Percentiles rank a stretch among this genome's conserved stretches.
Conservation (phyloP, 208 protist species). For the Leishmania tropica region DNA sequence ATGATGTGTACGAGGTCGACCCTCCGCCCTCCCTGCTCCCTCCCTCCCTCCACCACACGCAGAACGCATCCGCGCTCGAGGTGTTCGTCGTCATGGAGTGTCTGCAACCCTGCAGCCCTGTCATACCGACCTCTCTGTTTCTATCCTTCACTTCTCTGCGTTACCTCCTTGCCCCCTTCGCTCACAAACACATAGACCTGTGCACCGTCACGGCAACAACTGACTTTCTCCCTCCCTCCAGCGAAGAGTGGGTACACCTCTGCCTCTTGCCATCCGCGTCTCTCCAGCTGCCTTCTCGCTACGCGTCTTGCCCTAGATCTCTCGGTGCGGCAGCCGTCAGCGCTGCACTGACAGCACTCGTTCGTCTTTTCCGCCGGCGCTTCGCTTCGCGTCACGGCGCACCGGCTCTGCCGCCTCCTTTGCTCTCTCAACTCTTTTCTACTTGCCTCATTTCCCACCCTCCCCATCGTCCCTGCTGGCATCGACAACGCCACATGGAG, state of each 20-base stretch:
- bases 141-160: background rate
- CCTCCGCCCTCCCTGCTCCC: too few relatives aligned
- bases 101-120: background rate
- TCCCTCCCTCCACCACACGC: background rate
- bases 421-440: background rate
- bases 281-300: background rate
- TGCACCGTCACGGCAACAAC: background rate
- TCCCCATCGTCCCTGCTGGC: background rate
- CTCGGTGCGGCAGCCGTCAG: background rate
- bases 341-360: background rate
- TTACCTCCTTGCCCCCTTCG: slow-evolving; percentile 19
- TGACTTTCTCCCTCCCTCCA: background rate
- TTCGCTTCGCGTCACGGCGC: background rate
- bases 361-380: background rate
- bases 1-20: background rate
- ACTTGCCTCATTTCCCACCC: background rate
- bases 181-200: background rate
- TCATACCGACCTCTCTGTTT: background rate
- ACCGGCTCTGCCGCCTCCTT: background rate
- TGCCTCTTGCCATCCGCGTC: background rate
- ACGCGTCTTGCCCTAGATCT: background rate
- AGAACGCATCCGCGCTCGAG: background rate
- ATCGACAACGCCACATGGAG: slow-evolving; percentile 44
- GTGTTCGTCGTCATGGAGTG: background rate
- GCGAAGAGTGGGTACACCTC: background rate